These are phyloP conservation scores for Aureobasidium sp. DNA, from an alignment of 2,329 filamentous ascomycete species.

Conservation along the genomic window DNA sequence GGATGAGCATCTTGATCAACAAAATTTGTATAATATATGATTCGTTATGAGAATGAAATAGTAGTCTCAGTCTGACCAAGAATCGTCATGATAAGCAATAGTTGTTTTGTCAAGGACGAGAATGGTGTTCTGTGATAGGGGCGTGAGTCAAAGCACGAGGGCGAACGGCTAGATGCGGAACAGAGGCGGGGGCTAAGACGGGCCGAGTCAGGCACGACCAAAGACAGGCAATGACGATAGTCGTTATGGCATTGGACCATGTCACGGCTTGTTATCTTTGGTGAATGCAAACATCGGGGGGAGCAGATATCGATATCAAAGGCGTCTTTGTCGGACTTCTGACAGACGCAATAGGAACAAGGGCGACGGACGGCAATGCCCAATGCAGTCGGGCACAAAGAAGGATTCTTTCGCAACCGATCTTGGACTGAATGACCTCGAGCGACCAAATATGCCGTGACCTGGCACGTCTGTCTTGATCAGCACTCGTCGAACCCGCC, in stretches of 20 bases:
- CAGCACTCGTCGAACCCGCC: neutral
- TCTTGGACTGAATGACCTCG: neutral
- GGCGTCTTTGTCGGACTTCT: neutral
- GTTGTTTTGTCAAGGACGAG: neutral
- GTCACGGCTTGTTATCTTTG: slow-evolving; percentile 3
- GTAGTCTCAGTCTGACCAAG: neutral
- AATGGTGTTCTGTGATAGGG: neutral
- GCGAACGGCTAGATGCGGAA: neutral
- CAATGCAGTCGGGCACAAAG: neutral
- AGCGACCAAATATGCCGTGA: slow-evolving; percentile 7
- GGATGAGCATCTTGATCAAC: neutral
- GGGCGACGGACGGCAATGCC: neutral
- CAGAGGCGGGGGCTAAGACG: neutral
- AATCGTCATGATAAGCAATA: neutral
- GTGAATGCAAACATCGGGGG: neutral
- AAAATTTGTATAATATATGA: slow-evolving; percentile 1
- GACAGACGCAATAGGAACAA: neutral
- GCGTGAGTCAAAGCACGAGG: neutral
- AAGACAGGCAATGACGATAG: neutral
- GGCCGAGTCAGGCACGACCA: neutral
- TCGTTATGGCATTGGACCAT: neutral
- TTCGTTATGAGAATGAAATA: slow-evolving; percentile 1
- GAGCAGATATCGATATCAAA: neutral
- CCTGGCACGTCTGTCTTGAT: neutral
- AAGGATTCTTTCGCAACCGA: neutral